phyloP scores from a whole-genome alignment of 768 basidiomycete genomes.

The Crepidotus variabilis region DNA sequence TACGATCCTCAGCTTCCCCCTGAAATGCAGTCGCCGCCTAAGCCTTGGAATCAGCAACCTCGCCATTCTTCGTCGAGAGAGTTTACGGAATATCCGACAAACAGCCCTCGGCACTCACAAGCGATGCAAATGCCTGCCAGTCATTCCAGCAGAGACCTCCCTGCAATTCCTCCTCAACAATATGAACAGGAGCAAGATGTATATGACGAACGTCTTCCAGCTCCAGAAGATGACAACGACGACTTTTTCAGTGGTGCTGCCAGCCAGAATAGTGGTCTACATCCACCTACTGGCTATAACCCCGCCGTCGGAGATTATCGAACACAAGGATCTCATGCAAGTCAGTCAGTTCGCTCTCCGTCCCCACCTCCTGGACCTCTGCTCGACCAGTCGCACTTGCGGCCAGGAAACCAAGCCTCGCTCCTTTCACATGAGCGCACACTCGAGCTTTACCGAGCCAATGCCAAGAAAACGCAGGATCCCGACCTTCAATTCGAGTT shows the following conservation, averaged over 20 bases:
- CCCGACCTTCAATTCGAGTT: constrained; percentile 98
- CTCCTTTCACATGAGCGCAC: constrained; percentile 95
- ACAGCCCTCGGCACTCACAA: constrained; percentile 24
- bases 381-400: constrained; percentile 89
- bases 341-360: constrained; percentile 60
- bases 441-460: constrained; percentile 93
- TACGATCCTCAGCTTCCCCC: constrained; percentile 16
- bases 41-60: constrained; percentile 18
- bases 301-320: constrained; percentile 26
- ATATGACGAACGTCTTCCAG: constrained; percentile 35
- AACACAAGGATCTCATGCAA: constrained; percentile 36
- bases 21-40: constrained; percentile 9
- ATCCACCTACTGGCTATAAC: constrained; percentile 27
- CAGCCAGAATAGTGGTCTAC: constrained; percentile 24
- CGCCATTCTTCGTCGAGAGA: constrained; percentile 23
- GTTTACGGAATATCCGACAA: constrained; percentile 17
- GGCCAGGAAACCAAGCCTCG: constrained; percentile 89
- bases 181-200: constrained; percentile 38
- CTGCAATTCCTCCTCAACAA: constrained; percentile 21
- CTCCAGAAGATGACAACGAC: constrained; percentile 44
- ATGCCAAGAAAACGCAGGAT: constrained; percentile 98
- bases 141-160: constrained; percentile 21
- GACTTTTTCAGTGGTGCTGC: constrained; percentile 42
- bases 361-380: constrained; percentile 68
- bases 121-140: constrained; percentile 19